phyloP scores from a whole-genome alignment of 352 stramenopile species.

The Plasmopara viticola region DNA sequence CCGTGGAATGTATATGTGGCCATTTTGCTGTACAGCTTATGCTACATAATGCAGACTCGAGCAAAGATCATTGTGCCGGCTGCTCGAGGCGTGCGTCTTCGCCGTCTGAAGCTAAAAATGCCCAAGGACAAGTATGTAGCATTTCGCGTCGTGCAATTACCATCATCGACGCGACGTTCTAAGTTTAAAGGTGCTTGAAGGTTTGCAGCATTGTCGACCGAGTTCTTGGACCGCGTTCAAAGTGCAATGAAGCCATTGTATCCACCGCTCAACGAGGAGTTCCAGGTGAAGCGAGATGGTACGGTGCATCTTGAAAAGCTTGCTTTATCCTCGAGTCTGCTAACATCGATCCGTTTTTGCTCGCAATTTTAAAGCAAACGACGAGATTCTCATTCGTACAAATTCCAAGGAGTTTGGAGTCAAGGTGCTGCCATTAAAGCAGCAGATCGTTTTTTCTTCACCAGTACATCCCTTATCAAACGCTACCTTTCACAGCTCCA shows the following conservation, averaged over 20 bases:
- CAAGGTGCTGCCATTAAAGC: conserved; percentile 45
- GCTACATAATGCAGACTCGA: conserved; percentile 13
- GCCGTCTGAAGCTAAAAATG: conserved; percentile 44
- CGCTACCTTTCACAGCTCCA: background rate
- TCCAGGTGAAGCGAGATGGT: conserved; percentile 39
- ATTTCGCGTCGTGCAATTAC: background rate
- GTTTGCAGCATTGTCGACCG: conserved; percentile 38
- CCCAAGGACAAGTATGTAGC: conserved; percentile 42
- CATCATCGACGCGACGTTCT: conserved; percentile 1
- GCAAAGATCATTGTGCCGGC: conserved; percentile 38
- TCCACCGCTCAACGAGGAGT: conserved; percentile 54
- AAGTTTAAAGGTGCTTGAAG: conserved; percentile 15
- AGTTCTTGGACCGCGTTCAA: conserved; percentile 67
- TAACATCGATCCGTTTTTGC: background rate
- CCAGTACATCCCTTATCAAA: conserved; percentile 25
- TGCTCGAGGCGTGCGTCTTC: conserved; percentile 14
- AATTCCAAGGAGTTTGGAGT: conserved; percentile 59
- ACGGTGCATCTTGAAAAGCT: conserved; percentile 16
- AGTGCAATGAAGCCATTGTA: conserved; percentile 48
- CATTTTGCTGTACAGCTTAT: conserved; percentile 10
- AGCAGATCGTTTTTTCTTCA: conserved; percentile 65
- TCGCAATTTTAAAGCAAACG: conserved; percentile 15
- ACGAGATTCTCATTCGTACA: conserved; percentile 40
- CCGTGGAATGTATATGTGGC: background rate
- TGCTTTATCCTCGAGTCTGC: too few species aligned